Conservation (phyloP, 2,329 filamentous ascomycete genomes). For the Aspergillus terreus region DNA sequence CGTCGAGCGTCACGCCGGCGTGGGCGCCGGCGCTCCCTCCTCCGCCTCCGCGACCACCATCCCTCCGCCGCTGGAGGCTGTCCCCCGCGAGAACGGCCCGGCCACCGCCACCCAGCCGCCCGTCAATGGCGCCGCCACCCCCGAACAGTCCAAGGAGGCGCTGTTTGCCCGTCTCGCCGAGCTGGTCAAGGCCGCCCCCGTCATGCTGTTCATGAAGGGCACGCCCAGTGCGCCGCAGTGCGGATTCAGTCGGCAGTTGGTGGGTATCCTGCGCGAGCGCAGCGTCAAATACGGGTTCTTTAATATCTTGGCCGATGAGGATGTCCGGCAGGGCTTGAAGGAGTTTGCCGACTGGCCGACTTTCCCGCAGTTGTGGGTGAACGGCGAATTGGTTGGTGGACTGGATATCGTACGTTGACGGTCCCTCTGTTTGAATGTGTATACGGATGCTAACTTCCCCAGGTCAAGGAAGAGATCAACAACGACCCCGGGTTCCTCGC, state of each 20-base stretch:
- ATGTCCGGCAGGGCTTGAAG: conserved; percentile 93
- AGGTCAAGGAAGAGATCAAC: conserved; percentile 92
- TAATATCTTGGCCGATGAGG: conserved; percentile 96
- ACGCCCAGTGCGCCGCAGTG: conserved; percentile 83
- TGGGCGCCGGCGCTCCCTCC: conserved; percentile 26
- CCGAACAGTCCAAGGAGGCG: conserved; percentile 72
- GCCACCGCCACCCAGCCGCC: conserved; percentile 29
- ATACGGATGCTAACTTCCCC: conserved; percentile 9
- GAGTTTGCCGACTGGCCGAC: conserved; percentile 99
- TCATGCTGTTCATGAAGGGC: conserved; percentile 99
- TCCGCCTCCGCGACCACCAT: conserved; percentile 32
- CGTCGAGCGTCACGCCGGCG: conserved; percentile 75
- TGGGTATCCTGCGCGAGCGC: conserved; percentile 80
- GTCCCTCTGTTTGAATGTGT: background rate
- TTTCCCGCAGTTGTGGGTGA: conserved; percentile 90
- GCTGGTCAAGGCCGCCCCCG: conserved; percentile 88
- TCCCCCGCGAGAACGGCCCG: conserved; percentile 34
- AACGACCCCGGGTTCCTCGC: conserved; percentile 79
- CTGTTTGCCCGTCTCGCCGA: conserved; percentile 75
- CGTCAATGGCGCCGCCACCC: conserved; percentile 22
- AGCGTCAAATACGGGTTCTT: conserved; percentile 97
- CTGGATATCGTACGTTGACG: conserved; percentile 79
- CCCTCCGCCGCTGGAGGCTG: conserved; percentile 38
- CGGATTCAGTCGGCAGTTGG: conserved; percentile 88
- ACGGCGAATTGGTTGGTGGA: conserved; percentile 86